Percentiles rank a stretch among this genome's conserved stretches.
These are phyloP conservation scores for Quercus agrifolia DNA, from an alignment of 306 rosid genomes.

Conservation along the genomic window DNA sequence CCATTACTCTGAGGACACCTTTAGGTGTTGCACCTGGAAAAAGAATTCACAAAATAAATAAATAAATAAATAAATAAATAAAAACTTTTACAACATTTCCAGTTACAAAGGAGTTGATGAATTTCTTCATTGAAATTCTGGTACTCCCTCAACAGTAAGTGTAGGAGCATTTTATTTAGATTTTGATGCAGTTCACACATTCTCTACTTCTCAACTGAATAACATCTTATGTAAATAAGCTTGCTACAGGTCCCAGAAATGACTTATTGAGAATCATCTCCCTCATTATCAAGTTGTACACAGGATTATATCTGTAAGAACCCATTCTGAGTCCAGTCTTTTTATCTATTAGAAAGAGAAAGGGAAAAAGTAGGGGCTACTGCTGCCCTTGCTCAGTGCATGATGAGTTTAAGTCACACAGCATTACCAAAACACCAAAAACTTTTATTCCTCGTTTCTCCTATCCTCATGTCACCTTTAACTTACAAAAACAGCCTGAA, in stretches of 20 bases:
- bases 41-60: not conserved
- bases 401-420: not conserved
- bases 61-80: not conserved
- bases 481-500: not conserved
- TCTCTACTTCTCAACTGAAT: not conserved
- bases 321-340: not conserved
- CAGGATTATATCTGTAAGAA: not conserved
- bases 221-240: not conserved
- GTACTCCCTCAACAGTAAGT: conserved; percentile 18
- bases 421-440: not conserved
- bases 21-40: conserved; percentile 92
- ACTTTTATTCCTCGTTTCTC: not conserved
- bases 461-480: not conserved
- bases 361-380: not conserved
- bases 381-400: not conserved
- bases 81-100: conserved; percentile 11
- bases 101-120: conserved; percentile 3
- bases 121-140: conserved; percentile 12
- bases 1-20: conserved; percentile 98
- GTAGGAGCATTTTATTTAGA: conserved; percentile 14
- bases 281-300: not conserved
- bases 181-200: conserved; percentile 4
- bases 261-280: not conserved
- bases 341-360: too few species aligned
- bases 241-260: not conserved